These are phyloP conservation scores for Kodamaea anthophila DNA, from an alignment of 1,139 yeast genomes.

Conservation along the genomic window DNA sequence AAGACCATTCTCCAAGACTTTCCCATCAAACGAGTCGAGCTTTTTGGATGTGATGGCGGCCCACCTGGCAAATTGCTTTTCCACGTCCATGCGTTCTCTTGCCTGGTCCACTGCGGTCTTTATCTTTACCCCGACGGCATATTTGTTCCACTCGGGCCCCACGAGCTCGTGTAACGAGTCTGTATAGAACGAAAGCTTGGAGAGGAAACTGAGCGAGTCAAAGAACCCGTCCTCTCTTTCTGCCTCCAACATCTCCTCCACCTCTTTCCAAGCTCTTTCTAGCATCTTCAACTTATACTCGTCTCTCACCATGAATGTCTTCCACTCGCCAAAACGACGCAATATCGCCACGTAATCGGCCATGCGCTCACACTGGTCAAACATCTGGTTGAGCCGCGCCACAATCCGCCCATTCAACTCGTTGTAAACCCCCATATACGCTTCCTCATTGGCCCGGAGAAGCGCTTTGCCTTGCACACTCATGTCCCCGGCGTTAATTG, in stretches of 20 bases:
- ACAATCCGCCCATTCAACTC: constrained; percentile 19
- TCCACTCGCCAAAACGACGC: constrained; percentile 16
- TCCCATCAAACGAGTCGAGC: constrained; percentile 9
- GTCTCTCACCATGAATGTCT: constrained; percentile 24
- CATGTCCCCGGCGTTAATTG: constrained; percentile 28
- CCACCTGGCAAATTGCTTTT: constrained; percentile 46
- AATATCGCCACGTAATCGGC: constrained; percentile 27
- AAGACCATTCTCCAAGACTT: background rate
- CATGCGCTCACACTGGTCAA: constrained; percentile 23
- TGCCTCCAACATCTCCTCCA: constrained; percentile 20
- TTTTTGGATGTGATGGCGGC: constrained; percentile 13
- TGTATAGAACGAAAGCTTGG: constrained; percentile 19
- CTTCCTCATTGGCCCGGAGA: constrained; percentile 27
- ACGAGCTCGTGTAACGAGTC: constrained; percentile 26
- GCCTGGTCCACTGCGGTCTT: constrained; percentile 44
- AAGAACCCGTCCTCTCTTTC: too few relatives aligned
- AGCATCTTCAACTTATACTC: constrained; percentile 30
- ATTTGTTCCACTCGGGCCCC: constrained; percentile 71
- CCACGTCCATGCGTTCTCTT: constrained; percentile 39
- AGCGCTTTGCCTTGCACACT: constrained; percentile 28
- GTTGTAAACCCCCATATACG: constrained; percentile 20
- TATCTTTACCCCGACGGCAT: constrained; percentile 66
- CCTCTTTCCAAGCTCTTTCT: constrained; percentile 25
- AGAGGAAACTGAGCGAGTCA: constrained; percentile 16
- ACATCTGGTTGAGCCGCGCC: constrained; percentile 19